phyloP scores from a whole-genome alignment of 169 alveolate genomes.

The Eimeria necatrix region DNA sequence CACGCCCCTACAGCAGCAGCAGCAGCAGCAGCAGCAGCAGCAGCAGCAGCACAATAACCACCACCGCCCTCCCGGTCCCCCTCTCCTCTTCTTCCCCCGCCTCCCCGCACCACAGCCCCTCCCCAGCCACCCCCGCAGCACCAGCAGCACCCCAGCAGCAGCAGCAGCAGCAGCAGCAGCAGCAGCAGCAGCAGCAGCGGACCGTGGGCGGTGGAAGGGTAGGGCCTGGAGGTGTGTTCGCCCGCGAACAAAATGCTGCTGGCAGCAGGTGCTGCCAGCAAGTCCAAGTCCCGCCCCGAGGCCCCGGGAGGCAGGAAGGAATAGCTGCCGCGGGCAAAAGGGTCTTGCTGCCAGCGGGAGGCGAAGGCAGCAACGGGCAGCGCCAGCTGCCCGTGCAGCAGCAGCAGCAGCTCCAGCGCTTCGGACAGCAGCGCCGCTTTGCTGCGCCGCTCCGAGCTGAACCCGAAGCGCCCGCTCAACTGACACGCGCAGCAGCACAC shows the following conservation, averaged over 20 bases:
- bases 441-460: constrained; percentile 20
- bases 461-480: constrained; percentile 17
- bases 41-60: not conserved
- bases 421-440: constrained; percentile 44
- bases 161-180: too few relatives aligned
- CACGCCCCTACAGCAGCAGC: constrained; percentile 69
- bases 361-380: constrained; percentile 61
- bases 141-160: not conserved
- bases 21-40: not conserved
- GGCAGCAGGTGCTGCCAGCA: constrained; percentile 57
- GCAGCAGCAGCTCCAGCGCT: constrained; percentile 32
- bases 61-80: too few relatives aligned
- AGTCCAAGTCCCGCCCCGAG: constrained; percentile 70
- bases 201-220: constrained; percentile 78
- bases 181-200: too few relatives aligned
- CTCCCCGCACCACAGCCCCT: not conserved
- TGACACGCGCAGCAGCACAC: too few relatives aligned
- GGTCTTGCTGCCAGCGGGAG: constrained; percentile 73
- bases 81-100: too few relatives aligned
- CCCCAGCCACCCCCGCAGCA: not conserved
- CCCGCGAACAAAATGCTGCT: constrained; percentile 77
- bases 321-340: constrained; percentile 71
- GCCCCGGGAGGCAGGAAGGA: constrained; percentile 74
- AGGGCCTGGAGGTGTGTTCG: constrained; percentile 77
- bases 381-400: not conserved